These are phyloP conservation scores for Carallia brachiata DNA, from an alignment of 345 rosid genomes.

Conservation along the genomic window DNA sequence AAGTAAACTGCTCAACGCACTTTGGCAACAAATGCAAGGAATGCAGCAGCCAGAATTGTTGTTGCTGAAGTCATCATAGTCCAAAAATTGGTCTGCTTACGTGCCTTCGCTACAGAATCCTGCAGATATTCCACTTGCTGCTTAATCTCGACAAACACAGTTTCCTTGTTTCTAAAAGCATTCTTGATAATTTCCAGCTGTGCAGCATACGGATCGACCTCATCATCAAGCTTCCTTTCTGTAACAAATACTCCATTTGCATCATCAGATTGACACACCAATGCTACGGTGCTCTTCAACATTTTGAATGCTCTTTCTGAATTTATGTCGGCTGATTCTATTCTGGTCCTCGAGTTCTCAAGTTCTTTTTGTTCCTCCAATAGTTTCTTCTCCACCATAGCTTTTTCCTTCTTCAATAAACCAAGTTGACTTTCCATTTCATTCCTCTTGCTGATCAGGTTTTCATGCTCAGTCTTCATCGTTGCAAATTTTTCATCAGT, in stretches of 20 bases:
- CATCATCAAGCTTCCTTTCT: conserved; percentile 37
- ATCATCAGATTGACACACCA: conserved; percentile 32
- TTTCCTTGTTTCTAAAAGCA: conserved; percentile 53
- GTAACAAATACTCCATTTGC: conserved; percentile 10
- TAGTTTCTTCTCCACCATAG: conserved; percentile 36
- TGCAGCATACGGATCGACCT: conserved; percentile 26
- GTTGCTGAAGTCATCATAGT: conserved; percentile 62
- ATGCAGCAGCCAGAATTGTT: conserved; percentile 59
- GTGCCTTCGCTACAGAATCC: conserved; percentile 45
- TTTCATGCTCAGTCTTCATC: conserved; percentile 29
- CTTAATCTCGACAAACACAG: conserved; percentile 50
- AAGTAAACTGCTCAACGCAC: conserved; percentile 34
- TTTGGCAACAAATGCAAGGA: conserved; percentile 56
- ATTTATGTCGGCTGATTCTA: conserved; percentile 32
- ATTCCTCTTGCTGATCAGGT: conserved; percentile 29
- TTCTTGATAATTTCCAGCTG: conserved; percentile 54
- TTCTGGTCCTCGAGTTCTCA: conserved; percentile 38
- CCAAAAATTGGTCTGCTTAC: conserved; percentile 60
- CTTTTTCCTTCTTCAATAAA: conserved; percentile 43
- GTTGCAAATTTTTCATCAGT: conserved; percentile 34
- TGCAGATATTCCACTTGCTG: conserved; percentile 48
- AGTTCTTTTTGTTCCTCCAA: conserved; percentile 33
- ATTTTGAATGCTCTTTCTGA: conserved; percentile 40
- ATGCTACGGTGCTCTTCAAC: conserved; percentile 50
- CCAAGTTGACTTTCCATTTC: conserved; percentile 29